These are phyloP conservation scores for Calvatia gigantea DNA, from an alignment of 768 basidiomycete genomes.

Conservation along the genomic window DNA sequence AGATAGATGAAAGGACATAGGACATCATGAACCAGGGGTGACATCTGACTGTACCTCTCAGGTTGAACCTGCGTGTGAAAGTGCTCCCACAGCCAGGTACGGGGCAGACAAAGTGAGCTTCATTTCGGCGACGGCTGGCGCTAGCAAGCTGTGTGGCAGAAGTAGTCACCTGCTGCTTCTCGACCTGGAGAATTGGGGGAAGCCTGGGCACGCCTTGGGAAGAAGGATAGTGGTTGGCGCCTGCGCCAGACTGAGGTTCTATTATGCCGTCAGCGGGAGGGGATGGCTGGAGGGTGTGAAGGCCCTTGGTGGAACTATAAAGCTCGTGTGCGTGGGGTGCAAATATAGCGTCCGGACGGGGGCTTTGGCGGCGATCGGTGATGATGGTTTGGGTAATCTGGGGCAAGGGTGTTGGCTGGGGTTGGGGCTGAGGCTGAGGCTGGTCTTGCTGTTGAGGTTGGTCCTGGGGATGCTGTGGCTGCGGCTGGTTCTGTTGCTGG, in stretches of 20 bases:
- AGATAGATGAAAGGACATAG: conserved; percentile 10
- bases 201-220: conserved; percentile 52
- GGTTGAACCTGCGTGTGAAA: conserved; percentile 91
- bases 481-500: conserved; percentile 33
- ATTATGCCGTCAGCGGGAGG: conserved; percentile 28
- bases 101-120: conserved; percentile 90
- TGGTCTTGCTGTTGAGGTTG: conserved; percentile 16
- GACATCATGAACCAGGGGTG: too few relatives aligned
- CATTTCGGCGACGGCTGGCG: conserved; percentile 83
- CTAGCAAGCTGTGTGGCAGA: conserved; percentile 91
- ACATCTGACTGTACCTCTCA: conserved; percentile 61
- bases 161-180: conserved; percentile 94
- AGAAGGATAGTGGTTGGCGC: conserved; percentile 53
- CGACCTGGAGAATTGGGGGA: conserved; percentile 85
- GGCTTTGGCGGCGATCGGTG: conserved; percentile 22
- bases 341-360: conserved; percentile 45
- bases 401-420: conserved; percentile 18
- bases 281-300: conserved; percentile 24
- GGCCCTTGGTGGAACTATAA: conserved; percentile 42
- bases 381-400: conserved; percentile 12
- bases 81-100: conserved; percentile 95
- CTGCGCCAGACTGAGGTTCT: conserved; percentile 36
- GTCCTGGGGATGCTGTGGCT: too few relatives aligned
- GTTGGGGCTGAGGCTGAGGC: conserved; percentile 16
- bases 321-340: conserved; percentile 52